Evolutionary conservation across 345 rosid genomes (phyloP).

Genomic region (Xanthoceras sorbifolium): DNA sequence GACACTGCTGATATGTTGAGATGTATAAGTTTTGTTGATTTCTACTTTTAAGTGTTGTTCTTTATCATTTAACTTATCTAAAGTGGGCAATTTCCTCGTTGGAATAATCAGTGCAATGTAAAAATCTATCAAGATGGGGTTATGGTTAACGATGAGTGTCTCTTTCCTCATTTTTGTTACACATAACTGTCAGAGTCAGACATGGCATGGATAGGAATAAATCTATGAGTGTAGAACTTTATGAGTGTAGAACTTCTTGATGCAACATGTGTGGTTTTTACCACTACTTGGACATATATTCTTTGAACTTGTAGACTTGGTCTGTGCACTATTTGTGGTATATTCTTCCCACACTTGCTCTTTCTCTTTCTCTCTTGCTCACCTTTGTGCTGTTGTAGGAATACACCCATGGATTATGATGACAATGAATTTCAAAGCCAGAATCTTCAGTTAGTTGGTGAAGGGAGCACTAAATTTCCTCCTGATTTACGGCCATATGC

Average conservation of each 20-base stretch:
- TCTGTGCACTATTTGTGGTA: conserved; percentile 12
- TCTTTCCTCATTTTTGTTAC: background rate
- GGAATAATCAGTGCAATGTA: background rate
- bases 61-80: background rate
- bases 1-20: background rate
- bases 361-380: background rate
- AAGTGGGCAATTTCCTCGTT: background rate
- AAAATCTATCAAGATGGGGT: background rate
- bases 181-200: background rate
- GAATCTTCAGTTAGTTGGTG: conserved; percentile 91
- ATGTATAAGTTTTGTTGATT: background rate
- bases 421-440: conserved; percentile 95
- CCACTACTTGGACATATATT: conserved; percentile 2
- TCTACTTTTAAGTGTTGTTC: background rate
- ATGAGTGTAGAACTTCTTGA: background rate
- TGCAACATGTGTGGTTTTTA: background rate
- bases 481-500: conserved; percentile 71
- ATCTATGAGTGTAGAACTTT: background rate
- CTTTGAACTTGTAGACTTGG: conserved; percentile 9
- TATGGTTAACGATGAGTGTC: background rate
- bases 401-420: conserved; percentile 97
- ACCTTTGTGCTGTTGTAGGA: conserved; percentile 43
- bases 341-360: background rate
- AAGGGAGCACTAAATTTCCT: conserved; percentile 72
- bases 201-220: background rate